These are phyloP conservation scores for Venturiaceae sp. DNA, from an alignment of 2,329 filamentous ascomycete genomes.

Conservation along the genomic window DNA sequence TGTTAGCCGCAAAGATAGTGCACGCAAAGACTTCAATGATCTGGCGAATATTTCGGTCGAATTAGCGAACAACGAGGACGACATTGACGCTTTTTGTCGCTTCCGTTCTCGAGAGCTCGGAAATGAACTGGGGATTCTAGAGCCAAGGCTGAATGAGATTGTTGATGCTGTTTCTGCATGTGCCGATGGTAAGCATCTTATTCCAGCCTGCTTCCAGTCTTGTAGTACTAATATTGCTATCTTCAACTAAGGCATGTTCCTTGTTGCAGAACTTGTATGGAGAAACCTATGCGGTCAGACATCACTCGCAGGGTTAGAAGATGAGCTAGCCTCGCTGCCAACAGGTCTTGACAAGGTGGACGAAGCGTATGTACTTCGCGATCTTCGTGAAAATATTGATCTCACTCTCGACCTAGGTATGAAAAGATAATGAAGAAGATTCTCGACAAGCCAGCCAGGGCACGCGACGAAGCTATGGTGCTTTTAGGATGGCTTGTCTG, in stretches of 20 bases:
- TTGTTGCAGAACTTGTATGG: slow-evolving; percentile 18
- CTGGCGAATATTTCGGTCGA: slow-evolving; percentile 5
- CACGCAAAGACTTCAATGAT: slow-evolving; percentile 11
- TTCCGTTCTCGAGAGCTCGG: slow-evolving; percentile 5
- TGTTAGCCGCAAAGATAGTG: slow-evolving; percentile 12
- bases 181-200: neutral
- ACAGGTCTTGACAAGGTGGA: slow-evolving; percentile 6
- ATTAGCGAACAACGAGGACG: neutral
- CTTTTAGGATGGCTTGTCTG: slow-evolving; percentile 32
- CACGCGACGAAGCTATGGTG: slow-evolving; percentile 13
- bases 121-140: slow-evolving; percentile 4
- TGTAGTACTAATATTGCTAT: neutral
- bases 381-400: slow-evolving; percentile 11
- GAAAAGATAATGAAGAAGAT: neutral
- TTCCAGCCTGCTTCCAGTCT: neutral
- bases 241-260: slow-evolving; percentile 13
- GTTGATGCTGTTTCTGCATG: neutral
- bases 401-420: neutral
- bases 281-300: slow-evolving; percentile 16
- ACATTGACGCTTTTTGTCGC: neutral
- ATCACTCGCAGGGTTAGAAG: slow-evolving; percentile 11
- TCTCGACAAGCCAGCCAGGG: slow-evolving; percentile 17
- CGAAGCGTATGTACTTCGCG: slow-evolving; percentile 11
- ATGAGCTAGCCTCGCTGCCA: slow-evolving; percentile 9
- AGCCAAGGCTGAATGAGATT: neutral